Base-by-base conservation (phyloP, 768 basidiomycete genomes). In the Harrya chromipes region DNA sequence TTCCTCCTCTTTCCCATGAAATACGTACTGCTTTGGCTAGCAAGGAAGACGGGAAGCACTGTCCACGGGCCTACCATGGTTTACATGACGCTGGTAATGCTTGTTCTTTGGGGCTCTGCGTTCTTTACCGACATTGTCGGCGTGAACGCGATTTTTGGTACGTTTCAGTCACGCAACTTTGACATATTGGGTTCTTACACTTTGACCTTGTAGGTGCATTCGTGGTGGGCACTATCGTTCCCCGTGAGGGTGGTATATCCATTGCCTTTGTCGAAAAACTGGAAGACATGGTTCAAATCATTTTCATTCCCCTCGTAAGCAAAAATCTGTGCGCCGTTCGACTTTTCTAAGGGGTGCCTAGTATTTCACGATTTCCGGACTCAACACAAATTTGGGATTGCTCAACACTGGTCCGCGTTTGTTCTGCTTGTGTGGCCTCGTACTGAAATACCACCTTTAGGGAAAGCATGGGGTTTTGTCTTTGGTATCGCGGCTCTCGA, bases 51-150 rank as follows among this genome's bases (percentile, higher is more conserved):
- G 0, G 92, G 93, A 1, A 90, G 89, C 21, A 82, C 74, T 34
- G 84, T 90, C 50, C 85, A 82, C 39, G 89, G 88, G 0, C 95
- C 95, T 0, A 85, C 89, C 0, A 83, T 93, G 53, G 76, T 84
- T 54, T 94, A 93, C 68, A 94, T 97, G 90, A 90, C 91, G 0
- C 69, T 83, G 5, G 85, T 84, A 24, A 85, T 95, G 51, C 67
- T 97, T 14, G 63, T 90, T 16, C 72, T 93, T 16, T 94, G 98
- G 70, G 83, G 79, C 0, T 90, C 85, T 2, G 87, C 94, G 0
- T 97, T 95, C 71, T 86, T 98, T 64, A 97, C 94, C 0, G 94
- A 95, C 60, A 76, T 93, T 52, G 91, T 97, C 58, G 95, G 93
- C n/a, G 90, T 92, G 8, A 87, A 92, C 62, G 86, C 92, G 17